Evolutionary conservation across 2,329 filamentous ascomycete species (phyloP), one percentile per base, ranked within the genome.

Genomic region (Fusarium nisikadoi): DNA sequence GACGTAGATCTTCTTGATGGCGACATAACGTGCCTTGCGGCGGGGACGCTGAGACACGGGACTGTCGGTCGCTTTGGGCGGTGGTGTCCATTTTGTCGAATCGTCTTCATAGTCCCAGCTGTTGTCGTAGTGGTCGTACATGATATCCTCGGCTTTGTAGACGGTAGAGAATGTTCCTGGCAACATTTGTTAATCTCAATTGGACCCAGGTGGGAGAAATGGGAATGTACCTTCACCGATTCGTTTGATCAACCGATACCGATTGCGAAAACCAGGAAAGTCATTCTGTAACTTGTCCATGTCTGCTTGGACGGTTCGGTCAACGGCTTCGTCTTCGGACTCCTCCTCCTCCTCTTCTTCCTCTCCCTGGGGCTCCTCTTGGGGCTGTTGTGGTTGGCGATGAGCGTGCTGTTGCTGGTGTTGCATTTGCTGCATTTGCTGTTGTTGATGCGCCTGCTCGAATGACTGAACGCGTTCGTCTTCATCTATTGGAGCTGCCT

Each of bases 1-100:
- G 72, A 98, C 96, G 81, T 99, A 99, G 76, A 99, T 99, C 85
- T 99, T 99, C 85, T 99, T 99, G 82, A 99, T 93, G 25, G 97
- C 96, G 70, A 99, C 97, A 78, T 92, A 98, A 79, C 92, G 93
- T 29, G 92, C 73, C 58, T 75, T 80, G 45, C 79, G 76, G 50
- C 78, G 79, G 10, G 77, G 74, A 25, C 73, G 74, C 46, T 78
- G 77, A 36, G 80, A 80, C 25, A 70, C 65, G 17, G 53, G 82
- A 45, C 84, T 52, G 77, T 82, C 49, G 76, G 81, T 76, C 80
- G 86, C 78, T 79, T 90, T 92, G 2, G 91, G 89, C n/a, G 91
- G 92, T n/a, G 90, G 88, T 25, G 86, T 86, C 89, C 91, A 94
- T 76, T 90, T 88, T n/a, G 85, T 82, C 61, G 90, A 87, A 45